Evolutionary conservation across 2,329 filamentous ascomycete genomes (phyloP).

Genomic region (Colletotrichum sp.): DNA sequence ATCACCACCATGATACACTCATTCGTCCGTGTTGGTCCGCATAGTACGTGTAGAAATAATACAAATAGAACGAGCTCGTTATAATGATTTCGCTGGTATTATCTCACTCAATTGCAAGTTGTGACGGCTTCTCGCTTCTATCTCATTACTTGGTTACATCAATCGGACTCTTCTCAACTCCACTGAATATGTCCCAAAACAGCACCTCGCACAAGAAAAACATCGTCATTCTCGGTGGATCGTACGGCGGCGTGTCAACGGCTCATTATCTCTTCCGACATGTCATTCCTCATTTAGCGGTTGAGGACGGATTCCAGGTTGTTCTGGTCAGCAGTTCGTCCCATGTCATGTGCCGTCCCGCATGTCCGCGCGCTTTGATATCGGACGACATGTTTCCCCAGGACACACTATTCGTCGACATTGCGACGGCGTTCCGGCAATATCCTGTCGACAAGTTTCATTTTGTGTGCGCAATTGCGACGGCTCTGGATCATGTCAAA

Average conservation of each 20-base stretch:
- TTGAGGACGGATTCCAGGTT: slow-evolving; percentile 42
- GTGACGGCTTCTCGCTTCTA: too few relatives aligned
- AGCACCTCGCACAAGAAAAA: slow-evolving; percentile 30
- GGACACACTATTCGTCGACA: slow-evolving; percentile 48
- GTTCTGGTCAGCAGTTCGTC: slow-evolving; percentile 47
- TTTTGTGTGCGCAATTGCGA: slow-evolving; percentile 48
- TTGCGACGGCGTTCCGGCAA: slow-evolving; percentile 40
- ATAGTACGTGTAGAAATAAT: too few relatives aligned
- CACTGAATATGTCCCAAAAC: neutral
- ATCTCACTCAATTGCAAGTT: too few relatives aligned
- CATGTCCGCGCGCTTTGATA: slow-evolving; percentile 51
- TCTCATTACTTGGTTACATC: too few relatives aligned
- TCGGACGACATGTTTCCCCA: slow-evolving; percentile 48
- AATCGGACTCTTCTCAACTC: too few relatives aligned
- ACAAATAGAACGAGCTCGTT: too few relatives aligned
- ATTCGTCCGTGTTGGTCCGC: too few relatives aligned
- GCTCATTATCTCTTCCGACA: slow-evolving; percentile 62
- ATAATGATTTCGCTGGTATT: too few relatives aligned
- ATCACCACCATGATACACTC: neutral
- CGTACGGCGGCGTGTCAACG: slow-evolving; percentile 54
- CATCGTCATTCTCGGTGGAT: slow-evolving; percentile 59
- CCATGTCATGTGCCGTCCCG: slow-evolving; percentile 46
- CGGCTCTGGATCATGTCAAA: slow-evolving; percentile 34
- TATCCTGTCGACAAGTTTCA: slow-evolving; percentile 41
- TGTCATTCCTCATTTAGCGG: slow-evolving; percentile 44